Evolutionary conservation across 768 basidiomycete genomes (phyloP).

Genomic region (Mycena crocata): DNA sequence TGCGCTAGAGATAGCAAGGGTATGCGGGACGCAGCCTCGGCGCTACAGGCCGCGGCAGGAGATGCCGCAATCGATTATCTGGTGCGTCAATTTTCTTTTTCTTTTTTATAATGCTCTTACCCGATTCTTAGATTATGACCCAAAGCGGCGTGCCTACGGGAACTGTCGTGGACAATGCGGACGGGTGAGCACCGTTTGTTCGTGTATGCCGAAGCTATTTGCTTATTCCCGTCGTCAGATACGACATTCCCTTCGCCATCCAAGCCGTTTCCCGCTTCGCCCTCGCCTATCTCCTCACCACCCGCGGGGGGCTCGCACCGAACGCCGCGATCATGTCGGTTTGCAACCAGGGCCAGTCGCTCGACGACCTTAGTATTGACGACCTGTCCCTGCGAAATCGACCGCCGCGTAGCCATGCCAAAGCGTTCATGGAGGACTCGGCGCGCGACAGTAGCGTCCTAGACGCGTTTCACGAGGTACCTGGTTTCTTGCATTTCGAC

Average conservation of each 20-base stretch:
- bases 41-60: neutral
- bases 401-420: neutral
- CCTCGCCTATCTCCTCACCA: conserved; percentile 9
- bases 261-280: conserved; percentile 16
- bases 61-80: conserved; percentile 3
- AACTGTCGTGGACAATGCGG: neutral
- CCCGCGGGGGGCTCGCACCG: conserved; percentile 1
- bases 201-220: neutral
- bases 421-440: neutral
- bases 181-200: neutral
- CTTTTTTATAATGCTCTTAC: neutral
- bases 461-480: neutral
- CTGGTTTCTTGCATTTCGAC: neutral
- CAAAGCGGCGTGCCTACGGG: conserved; percentile 5
- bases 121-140: neutral
- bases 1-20: neutral
- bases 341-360: neutral
- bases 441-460: conserved; percentile 1
- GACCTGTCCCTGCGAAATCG: neutral
- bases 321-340: conserved; percentile 3
- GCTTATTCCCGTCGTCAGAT: neutral
- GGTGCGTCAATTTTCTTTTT: neutral
- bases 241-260: neutral
- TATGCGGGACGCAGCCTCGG: conserved; percentile 6
- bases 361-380: conserved; percentile 5